phyloP scores from a whole-genome alignment of 371 early-diverging fungal genomes.

The Rhizopus sp. region DNA sequence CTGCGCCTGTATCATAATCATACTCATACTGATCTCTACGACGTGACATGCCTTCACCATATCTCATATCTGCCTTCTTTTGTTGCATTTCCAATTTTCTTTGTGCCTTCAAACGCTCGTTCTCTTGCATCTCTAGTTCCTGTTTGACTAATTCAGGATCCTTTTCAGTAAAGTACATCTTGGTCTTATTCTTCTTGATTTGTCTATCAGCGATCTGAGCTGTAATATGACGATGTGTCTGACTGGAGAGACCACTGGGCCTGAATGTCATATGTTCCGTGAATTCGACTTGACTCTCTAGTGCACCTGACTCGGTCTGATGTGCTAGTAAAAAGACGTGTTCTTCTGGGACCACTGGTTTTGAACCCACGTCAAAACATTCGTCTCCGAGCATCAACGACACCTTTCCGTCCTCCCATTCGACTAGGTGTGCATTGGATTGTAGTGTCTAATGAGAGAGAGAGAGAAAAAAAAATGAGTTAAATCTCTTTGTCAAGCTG shows the following conservation, averaged over 20 bases:
- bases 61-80: conserved; percentile 34
- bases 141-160: conserved; percentile 57
- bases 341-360: conserved; percentile 50
- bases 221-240: conserved; percentile 69
- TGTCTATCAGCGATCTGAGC: conserved; percentile 68
- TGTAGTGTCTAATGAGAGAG: conserved; percentile 47
- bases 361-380: conserved; percentile 68
- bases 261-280: conserved; percentile 71
- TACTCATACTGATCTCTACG: conserved; percentile 18
- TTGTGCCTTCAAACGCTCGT: conserved; percentile 50
- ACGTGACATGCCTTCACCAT: conserved; percentile 15
- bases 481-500: conserved; percentile 8
- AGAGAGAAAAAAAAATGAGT: conserved; percentile 17
- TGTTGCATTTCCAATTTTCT: conserved; percentile 46
- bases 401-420: conserved; percentile 81
- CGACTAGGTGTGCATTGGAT: conserved; percentile 79
- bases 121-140: conserved; percentile 41
- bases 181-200: conserved; percentile 65
- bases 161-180: conserved; percentile 63
- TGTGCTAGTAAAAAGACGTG: conserved; percentile 72
- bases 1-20: conserved; percentile 25
- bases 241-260: conserved; percentile 60
- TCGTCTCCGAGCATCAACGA: conserved; percentile 80
- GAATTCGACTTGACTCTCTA: conserved; percentile 71
- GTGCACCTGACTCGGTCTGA: conserved; percentile 61